These are phyloP conservation scores for Acidiella bohemica DNA, from an alignment of 495 filamentous ascomycete genomes.

Conservation along the genomic window DNA sequence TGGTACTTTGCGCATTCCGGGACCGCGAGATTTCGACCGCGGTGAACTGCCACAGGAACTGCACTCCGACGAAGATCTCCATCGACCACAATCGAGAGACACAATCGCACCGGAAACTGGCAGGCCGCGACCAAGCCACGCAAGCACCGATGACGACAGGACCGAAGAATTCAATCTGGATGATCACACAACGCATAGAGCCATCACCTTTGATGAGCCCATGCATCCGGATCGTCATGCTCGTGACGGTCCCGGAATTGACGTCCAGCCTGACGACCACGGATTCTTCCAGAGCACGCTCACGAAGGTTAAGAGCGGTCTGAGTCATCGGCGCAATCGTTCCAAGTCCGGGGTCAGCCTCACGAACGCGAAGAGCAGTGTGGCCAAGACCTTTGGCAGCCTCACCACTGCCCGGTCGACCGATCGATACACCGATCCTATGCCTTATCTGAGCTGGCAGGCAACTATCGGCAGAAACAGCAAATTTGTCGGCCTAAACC, in stretches of 20 bases:
- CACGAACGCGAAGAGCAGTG: not conserved
- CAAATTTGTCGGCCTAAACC: conserved; percentile 71
- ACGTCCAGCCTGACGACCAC: not conserved
- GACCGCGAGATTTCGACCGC: conserved; percentile 71
- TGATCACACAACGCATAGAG: conserved; percentile 29
- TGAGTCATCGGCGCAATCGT: conserved; percentile 3
- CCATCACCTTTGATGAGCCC: conserved; percentile 39
- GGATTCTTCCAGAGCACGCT: not conserved
- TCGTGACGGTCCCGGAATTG: not conserved
- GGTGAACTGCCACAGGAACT: conserved; percentile 57
- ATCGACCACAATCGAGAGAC: conserved; percentile 6
- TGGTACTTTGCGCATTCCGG: conserved; percentile 66
- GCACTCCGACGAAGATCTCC: conserved; percentile 24
- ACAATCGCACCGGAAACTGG: not conserved
- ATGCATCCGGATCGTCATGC: conserved; percentile 21
- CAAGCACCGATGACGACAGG: not conserved
- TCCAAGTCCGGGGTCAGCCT: conserved; percentile 1
- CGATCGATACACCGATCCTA: conserved; percentile 35
- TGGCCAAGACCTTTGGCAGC: conserved; percentile 28
- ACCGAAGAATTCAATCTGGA: conserved; percentile 25
- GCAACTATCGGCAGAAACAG: conserved; percentile 88
- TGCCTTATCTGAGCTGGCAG: conserved; percentile 86
- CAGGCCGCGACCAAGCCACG: not conserved
- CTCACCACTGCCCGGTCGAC: conserved; percentile 30
- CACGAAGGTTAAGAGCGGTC: conserved; percentile 1